A percentile compares a stretch with the other conserved stretches of the same genome.
phyloP scores from a whole-genome alignment of 495 filamentous ascomycete genomes.

The Penicillium arizonense region DNA sequence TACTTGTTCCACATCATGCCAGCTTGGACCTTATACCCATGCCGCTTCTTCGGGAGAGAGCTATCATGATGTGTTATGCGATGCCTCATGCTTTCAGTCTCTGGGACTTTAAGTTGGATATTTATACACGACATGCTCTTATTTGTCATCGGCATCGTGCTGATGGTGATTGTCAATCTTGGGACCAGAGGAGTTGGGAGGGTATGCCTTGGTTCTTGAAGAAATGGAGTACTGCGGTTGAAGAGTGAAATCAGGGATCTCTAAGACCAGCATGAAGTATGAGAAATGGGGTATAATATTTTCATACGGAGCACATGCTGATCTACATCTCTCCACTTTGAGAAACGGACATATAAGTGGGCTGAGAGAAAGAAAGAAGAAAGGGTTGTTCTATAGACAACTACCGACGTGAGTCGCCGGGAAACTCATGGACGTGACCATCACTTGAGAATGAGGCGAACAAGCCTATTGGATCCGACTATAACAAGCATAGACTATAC shows the following conservation, averaged over 20 bases:
- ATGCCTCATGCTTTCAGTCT: constrained; percentile 30
- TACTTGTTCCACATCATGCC: constrained; percentile 44
- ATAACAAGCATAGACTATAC: neutral
- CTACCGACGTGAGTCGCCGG: too few species aligned
- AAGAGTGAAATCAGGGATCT: too few species aligned
- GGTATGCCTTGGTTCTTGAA: constrained; percentile 35
- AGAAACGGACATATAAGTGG: too few species aligned
- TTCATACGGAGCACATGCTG: too few species aligned
- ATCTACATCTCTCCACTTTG: too few species aligned
- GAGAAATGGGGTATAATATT: too few species aligned
- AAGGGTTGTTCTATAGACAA: too few species aligned
- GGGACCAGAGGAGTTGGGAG: constrained; percentile 40
- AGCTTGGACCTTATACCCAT: constrained; percentile 43
- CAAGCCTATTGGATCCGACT: neutral
- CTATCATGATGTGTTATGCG: constrained; percentile 34
- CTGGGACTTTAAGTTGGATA: constrained; percentile 42
- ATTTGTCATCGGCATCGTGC: constrained; percentile 11
- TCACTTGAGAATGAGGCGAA: neutral
- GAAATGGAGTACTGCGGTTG: constrained; percentile 22
- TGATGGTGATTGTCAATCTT: constrained; percentile 21
- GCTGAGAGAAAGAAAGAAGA: too few species aligned
- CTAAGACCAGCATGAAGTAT: too few species aligned
- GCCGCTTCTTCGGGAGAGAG: constrained; percentile 36
- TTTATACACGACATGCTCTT: constrained; percentile 29
- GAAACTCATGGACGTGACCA: too few species aligned